phyloP scores from a whole-genome alignment of 345 rosid genomes.

The Citrus maxima region DNA sequence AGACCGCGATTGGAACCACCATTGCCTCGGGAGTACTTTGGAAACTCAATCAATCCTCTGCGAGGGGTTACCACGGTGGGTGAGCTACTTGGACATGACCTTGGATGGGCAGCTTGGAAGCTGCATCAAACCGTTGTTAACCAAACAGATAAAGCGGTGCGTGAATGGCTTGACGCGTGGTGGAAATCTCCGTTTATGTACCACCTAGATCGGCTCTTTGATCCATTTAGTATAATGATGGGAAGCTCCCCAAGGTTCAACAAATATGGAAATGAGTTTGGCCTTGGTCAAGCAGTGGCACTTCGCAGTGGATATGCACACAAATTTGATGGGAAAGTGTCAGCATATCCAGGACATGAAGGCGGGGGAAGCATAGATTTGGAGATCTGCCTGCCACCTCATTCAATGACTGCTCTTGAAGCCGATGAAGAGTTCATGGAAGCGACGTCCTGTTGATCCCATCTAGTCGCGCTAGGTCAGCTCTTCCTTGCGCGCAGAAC shows the following conservation, averaged over 20 bases:
- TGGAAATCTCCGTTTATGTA: conserved; percentile 38
- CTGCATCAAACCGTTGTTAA: conserved; percentile 46
- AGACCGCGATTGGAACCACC: conserved; percentile 58
- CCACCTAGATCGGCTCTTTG: conserved; percentile 41
- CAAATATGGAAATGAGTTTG: conserved; percentile 73
- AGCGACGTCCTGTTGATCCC: conserved; percentile 21
- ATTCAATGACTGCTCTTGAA: conserved; percentile 59
- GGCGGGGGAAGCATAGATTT: conserved; percentile 71
- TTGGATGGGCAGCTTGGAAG: conserved; percentile 70
- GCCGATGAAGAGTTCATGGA: conserved; percentile 48
- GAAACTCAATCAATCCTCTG: conserved; percentile 45
- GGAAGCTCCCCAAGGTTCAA: conserved; percentile 86
- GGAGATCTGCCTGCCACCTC: conserved; percentile 61
- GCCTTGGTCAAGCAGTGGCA: conserved; percentile 70
- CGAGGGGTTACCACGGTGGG: conserved; percentile 43
- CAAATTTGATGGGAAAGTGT: conserved; percentile 74
- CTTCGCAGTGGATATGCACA: conserved; percentile 67
- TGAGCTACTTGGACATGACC: conserved; percentile 43
- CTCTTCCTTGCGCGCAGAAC: not conserved
- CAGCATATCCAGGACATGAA: conserved; percentile 56
- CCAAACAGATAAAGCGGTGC: conserved; percentile 35
- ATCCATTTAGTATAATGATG: conserved; percentile 56
- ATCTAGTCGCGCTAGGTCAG: not conserved
- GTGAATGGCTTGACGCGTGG: conserved; percentile 43
- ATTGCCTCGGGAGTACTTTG: conserved; percentile 49